Evolutionary conservation across 1,284 basidiomycete species (phyloP), one percentile per base, ranked within the genome.

Genomic region (Microbotryum saponariae): DNA sequence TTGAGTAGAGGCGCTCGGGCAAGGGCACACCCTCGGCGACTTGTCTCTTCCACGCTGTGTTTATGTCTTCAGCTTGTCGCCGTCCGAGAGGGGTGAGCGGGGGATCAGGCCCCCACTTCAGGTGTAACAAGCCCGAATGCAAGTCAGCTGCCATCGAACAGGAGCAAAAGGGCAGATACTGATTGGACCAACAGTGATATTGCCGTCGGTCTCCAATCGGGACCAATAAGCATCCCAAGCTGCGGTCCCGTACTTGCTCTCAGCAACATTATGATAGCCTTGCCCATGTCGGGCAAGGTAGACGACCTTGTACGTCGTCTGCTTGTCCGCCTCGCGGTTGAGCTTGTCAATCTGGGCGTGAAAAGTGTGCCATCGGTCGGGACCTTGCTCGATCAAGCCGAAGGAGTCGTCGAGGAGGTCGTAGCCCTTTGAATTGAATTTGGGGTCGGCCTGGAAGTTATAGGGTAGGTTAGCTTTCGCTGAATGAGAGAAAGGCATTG

Each of bases 231-330:
- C 71, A 51, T 72, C 67, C 66, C 61, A 64, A 29, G 68, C 72
- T 4, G 61, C 58, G 2, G 79, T 79, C 0, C 88, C 88, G 71
- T 91, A 88, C 70, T 87, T 86, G 10, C 74, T 74, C 67, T 86
- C 83, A 0, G 79, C 90, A 7, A 87, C 78, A 63, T 90, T 90
- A 73, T 90, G 84, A 66, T 76, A 82, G 44, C 87, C 88, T 76
- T 89, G 77, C 0, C 88, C 88, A 66, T 89, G 87, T 64, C 88
- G 77, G 4, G 82, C 82, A 16, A 88, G 73, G 62, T 83, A 82
- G 60, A 88, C 78, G 12, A 87, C 68, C 70, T 87, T 89, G 74
- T 82, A 82, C 5, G 74, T 74, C 12, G 77, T 78, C 3, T 75
- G 73, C 0, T 68, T 63, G 6, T 77, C 73, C 1, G 80, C 77